Percentiles rank a stretch among this genome's conserved stretches.
These are phyloP conservation scores for Colletotrichum eremochloae DNA, from an alignment of 2,329 filamentous ascomycete genomes.

Conservation along the genomic window DNA sequence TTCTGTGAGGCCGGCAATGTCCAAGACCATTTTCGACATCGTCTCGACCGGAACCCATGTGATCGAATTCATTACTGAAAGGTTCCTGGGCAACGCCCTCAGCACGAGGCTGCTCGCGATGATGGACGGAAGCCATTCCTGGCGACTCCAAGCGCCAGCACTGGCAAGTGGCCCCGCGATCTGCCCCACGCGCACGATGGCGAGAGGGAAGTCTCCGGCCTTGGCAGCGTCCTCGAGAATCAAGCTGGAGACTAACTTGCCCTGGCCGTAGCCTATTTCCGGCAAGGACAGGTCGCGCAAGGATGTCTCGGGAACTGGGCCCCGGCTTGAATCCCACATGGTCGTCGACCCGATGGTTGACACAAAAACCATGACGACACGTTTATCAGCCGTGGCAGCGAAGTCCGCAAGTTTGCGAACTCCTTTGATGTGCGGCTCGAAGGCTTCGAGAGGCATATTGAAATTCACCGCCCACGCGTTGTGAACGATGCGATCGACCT, in stretches of 20 bases:
- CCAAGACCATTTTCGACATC: constrained; percentile 61
- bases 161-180: constrained; percentile 38
- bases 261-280: constrained; percentile 35
- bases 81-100: constrained; percentile 58
- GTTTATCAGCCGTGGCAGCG: constrained; percentile 32
- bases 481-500: constrained; percentile 63
- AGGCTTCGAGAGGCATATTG: constrained; percentile 62
- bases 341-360: constrained; percentile 40
- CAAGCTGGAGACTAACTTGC: constrained; percentile 38
- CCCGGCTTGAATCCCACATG: constrained; percentile 23
- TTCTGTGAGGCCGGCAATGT: constrained; percentile 53
- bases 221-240: constrained; percentile 36
- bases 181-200: constrained; percentile 40
- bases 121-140: constrained; percentile 42
- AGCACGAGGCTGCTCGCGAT: constrained; percentile 61
- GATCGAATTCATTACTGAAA: constrained; percentile 59
- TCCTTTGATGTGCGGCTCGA: constrained; percentile 63
- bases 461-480: constrained; percentile 66
- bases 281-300: constrained; percentile 23
- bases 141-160: constrained; percentile 33
- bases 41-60: constrained; percentile 69
- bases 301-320: constrained; percentile 26
- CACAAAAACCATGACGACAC: constrained; percentile 33
- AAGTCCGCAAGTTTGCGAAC: constrained; percentile 61
- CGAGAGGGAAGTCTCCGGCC: constrained; percentile 25